Percentiles rank a stretch among this genome's conserved stretches.
Conservation (phyloP, 352 stramenopile species). For the Globisporangium spinosum region DNA sequence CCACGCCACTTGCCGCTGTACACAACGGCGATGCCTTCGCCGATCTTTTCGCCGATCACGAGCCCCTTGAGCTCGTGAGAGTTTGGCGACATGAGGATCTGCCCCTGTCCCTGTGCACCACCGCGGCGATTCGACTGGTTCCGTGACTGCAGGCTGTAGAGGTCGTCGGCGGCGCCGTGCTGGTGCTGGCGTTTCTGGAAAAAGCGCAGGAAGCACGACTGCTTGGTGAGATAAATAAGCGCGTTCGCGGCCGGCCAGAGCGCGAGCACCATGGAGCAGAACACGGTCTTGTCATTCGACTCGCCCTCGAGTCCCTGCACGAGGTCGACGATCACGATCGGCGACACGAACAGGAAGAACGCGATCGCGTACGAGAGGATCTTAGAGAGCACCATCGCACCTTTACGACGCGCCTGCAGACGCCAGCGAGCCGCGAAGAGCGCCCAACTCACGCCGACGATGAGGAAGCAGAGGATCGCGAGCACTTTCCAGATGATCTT, state of each 20-base stretch:
- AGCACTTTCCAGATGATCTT: slow-evolving; percentile 77
- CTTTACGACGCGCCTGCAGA: slow-evolving; percentile 33
- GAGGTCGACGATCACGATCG: slow-evolving; percentile 66
- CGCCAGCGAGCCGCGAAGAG: slow-evolving; percentile 55
- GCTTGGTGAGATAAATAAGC: slow-evolving; percentile 69
- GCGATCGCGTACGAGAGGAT: slow-evolving; percentile 72
- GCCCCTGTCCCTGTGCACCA: slow-evolving; percentile 5
- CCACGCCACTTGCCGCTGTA: slow-evolving; percentile 95
- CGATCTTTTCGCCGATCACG: slow-evolving; percentile 82
- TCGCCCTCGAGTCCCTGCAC: slow-evolving; percentile 40
- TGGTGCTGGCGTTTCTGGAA: slow-evolving; percentile 37
- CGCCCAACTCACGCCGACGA: slow-evolving; percentile 56
- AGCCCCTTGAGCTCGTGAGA: slow-evolving; percentile 76
- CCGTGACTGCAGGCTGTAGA: slow-evolving; percentile 28
- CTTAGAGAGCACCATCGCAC: slow-evolving; percentile 72
- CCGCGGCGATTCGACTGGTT: not conserved
- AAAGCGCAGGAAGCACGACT: slow-evolving; percentile 49
- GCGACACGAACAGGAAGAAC: slow-evolving; percentile 72
- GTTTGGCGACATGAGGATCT: slow-evolving; percentile 52
- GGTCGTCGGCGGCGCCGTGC: slow-evolving; percentile 12
- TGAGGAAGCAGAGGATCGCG: slow-evolving; percentile 48
- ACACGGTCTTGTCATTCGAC: slow-evolving; percentile 31
- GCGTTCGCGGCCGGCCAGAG: slow-evolving; percentile 81
- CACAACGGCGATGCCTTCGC: slow-evolving; percentile 86
- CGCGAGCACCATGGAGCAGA: slow-evolving; percentile 48